These are phyloP conservation scores for Phtheirospermum japonicum DNA, from an alignment of 257 asterid genomes.

Conservation along the genomic window DNA sequence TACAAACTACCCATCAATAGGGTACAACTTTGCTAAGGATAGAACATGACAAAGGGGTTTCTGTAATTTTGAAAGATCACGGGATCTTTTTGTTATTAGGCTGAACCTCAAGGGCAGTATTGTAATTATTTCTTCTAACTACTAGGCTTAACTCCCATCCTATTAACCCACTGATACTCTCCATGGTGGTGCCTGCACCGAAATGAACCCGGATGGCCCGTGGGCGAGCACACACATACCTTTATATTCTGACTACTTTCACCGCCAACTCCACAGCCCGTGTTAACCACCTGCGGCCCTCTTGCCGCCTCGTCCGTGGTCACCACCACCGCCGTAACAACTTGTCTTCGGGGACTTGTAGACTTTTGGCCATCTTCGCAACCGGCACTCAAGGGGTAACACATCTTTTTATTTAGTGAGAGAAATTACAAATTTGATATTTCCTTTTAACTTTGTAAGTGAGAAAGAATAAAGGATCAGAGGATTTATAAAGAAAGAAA, in stretches of 20 bases:
- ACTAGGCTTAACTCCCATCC: slow-evolving; percentile 26
- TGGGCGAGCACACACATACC: slow-evolving; percentile 44
- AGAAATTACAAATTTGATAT: not conserved
- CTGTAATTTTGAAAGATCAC: not conserved
- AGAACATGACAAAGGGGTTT: not conserved
- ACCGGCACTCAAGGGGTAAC: slow-evolving; percentile 32
- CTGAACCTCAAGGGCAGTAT: not conserved
- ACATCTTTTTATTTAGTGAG: slow-evolving; percentile 31
- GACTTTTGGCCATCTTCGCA: slow-evolving; percentile 22
- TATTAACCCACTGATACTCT: slow-evolving; percentile 41
- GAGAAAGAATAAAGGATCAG: slow-evolving; percentile 26
- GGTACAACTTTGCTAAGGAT: not conserved
- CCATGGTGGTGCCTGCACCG: slow-evolving; percentile 50
- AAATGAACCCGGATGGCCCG: slow-evolving; percentile 47
- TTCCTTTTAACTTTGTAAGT: not conserved
- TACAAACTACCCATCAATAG: not conserved
- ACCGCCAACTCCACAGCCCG: not conserved
- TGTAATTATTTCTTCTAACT: slow-evolving; percentile 16
- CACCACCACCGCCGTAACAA: not conserved
- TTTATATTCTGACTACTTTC: slow-evolving; percentile 28
- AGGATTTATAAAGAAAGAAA: slow-evolving; percentile 4
- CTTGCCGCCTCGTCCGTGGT: slow-evolving; percentile 15
- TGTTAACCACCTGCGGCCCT: slow-evolving; percentile 19
- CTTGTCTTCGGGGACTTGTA: slow-evolving; percentile 8
- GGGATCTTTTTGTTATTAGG: not conserved